A percentile compares a stretch with the other conserved stretches of the same genome.
phyloP scores from a whole-genome alignment of 257 asterid genomes.

The Solanum habrochaites region DNA sequence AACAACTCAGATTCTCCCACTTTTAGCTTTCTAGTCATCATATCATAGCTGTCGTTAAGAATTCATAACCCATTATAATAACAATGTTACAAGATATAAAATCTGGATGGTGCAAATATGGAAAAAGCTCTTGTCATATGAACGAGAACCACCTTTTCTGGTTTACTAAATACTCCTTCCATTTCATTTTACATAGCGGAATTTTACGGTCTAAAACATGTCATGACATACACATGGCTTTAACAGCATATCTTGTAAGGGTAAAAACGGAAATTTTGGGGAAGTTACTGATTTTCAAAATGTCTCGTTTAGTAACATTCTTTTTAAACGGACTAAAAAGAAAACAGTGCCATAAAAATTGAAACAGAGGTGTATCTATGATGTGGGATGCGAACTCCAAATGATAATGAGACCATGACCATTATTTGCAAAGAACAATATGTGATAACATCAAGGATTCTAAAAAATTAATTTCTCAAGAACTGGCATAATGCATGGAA shows the following conservation, averaged over 20 bases:
- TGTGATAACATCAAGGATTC: neutral
- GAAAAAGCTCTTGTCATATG: neutral
- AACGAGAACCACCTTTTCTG: neutral
- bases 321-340: neutral
- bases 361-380: neutral
- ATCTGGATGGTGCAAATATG: neutral
- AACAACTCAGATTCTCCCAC: slow-evolving; percentile 3
- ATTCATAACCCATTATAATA: neutral
- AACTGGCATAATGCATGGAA: neutral
- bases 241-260: neutral
- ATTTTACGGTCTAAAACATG: neutral
- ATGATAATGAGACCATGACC: neutral
- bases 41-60: slow-evolving; percentile 1
- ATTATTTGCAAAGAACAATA: neutral
- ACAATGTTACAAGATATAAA: neutral
- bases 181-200: neutral
- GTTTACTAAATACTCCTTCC: neutral
- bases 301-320: neutral
- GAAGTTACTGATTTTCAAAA: neutral
- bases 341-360: neutral
- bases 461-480: neutral
- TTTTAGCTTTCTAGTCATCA: slow-evolving; percentile 22
- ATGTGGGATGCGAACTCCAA: neutral
- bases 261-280: neutral
- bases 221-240: neutral